Percentiles rank a stretch among this genome's conserved stretches.
Evolutionary conservation across 192 early-diverging fungal genomes (phyloP).

Genomic region (Linnemannia elongata): DNA sequence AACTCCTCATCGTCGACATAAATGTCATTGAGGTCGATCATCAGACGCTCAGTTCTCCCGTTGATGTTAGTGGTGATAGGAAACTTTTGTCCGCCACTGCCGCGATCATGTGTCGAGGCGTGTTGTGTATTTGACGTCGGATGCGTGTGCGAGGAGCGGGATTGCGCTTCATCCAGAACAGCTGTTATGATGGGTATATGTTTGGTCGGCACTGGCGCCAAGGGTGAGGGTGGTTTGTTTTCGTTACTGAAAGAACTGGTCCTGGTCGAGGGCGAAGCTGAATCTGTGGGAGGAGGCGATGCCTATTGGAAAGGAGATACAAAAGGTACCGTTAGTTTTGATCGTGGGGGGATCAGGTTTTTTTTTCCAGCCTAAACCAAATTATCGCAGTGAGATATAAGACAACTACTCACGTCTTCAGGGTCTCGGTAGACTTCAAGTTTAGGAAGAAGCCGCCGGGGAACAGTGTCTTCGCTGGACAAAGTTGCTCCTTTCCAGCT

Average conservation of each 20-base stretch:
- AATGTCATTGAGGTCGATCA: constrained; percentile 23
- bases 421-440: constrained; percentile 51
- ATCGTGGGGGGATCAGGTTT: no score
- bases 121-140: background rate
- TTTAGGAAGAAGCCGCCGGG: constrained; percentile 20
- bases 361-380: background rate
- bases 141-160: background rate
- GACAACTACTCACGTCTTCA: constrained; percentile 13
- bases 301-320: background rate
- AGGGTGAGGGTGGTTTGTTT: background rate
- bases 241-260: background rate
- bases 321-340: no score
- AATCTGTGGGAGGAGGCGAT: background rate
- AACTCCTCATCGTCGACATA: constrained; percentile 25
- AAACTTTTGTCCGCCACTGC: background rate
- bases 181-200: background rate
- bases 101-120: background rate
- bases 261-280: background rate
- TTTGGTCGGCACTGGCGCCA: background rate
- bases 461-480: constrained; percentile 29
- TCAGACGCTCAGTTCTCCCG: constrained; percentile 16
- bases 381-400: background rate
- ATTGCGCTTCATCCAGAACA: background rate
- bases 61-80: background rate
- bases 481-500: constrained; percentile 74